Evolutionary conservation across 1,284 basidiomycete species (phyloP), one percentile per base, ranked within the genome.

Genomic region (Coniferiporia weirii): DNA sequence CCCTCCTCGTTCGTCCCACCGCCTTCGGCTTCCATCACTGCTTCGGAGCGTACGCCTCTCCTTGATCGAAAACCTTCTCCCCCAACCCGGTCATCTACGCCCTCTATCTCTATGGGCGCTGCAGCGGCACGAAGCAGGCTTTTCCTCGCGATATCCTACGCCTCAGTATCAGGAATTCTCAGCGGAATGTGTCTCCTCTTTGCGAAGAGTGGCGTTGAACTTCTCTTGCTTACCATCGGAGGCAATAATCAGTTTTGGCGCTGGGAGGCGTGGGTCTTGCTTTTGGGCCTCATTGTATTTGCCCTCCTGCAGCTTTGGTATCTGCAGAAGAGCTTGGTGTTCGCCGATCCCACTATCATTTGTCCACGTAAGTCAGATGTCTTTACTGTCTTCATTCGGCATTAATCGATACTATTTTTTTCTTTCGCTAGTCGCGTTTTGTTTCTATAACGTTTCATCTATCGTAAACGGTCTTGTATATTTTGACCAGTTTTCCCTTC

Each of bases 181-280:
- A 93, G 91, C 0, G 95, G 95, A 32, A 89, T 97, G 80, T 97
- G 94, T 68, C 77, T 98, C 44, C 77, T 98, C 5, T 91, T 98
- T 62, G 95, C 95, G 36, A 98, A 98, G 76, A 93, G 91, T 55
- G 94, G 93, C 2, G 91, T 97, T 9, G 94, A 97, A 73, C 78
- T 98, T 8, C 77, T 98, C 8, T 76, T 98, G 61, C 75, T 95
- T 32, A 94, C 93, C 0, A 69, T 96, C 38, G 75, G 79, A 6
- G 89, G 89, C 3, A 73, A 87, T 48, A 97, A 96, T 68, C 94
- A 98, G 70, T 97, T 98, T 69, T 86, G 84, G 77, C 76, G 84
- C 53, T 91, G 89, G 87, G 81, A 93, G 72, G 78, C 87, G 1
- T 95, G 92, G 91, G 71, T 84, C 15, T 78, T 95, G n/a, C 74